phyloP scores from a whole-genome alignment of 2,329 filamentous ascomycete genomes.

The Aotearoamyces nothofagi region DNA sequence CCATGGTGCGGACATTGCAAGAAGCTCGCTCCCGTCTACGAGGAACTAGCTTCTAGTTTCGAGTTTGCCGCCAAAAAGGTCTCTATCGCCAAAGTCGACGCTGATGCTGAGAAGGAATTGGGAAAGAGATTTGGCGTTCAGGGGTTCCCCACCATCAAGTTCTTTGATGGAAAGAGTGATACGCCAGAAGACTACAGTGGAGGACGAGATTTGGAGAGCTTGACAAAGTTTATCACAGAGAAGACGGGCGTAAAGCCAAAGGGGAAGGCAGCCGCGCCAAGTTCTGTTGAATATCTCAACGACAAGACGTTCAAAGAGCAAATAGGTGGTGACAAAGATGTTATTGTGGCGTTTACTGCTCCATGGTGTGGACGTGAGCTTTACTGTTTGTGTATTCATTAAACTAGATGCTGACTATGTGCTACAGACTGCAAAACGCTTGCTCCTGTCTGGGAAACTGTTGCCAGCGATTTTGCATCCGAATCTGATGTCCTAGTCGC shows the following conservation, averaged over 20 bases:
- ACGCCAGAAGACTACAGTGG: slow-evolving; percentile 52
- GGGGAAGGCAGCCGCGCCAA: slow-evolving; percentile 56
- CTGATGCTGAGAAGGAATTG: slow-evolving; percentile 72
- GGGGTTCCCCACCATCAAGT: slow-evolving; percentile 84
- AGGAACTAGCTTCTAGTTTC: slow-evolving; percentile 69
- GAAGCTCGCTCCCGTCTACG: slow-evolving; percentile 85
- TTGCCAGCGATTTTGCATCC: slow-evolving; percentile 66
- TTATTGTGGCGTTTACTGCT: slow-evolving; percentile 91
- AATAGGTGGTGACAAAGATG: slow-evolving; percentile 75
- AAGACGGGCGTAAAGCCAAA: slow-evolving; percentile 77
- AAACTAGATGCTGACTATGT: no score
- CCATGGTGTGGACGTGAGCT: slow-evolving; percentile 89
- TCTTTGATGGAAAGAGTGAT: slow-evolving; percentile 53
- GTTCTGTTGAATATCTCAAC: slow-evolving; percentile 64
- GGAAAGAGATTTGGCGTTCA: slow-evolving; percentile 79
- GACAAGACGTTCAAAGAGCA: slow-evolving; percentile 64
- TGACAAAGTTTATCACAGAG: slow-evolving; percentile 66
- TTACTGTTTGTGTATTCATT: no score
- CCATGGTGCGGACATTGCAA: slow-evolving; percentile 99
- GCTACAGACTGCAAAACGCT: slow-evolving; percentile 84
- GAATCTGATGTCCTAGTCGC: slow-evolving; percentile 74
- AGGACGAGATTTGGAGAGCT: slow-evolving; percentile 74
- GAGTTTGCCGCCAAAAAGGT: slow-evolving; percentile 58
- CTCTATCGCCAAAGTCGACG: slow-evolving; percentile 89
- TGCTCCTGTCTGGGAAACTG: slow-evolving; percentile 76